Evolutionary conservation across 1,284 basidiomycete species (phyloP), one percentile per base, ranked within the genome.

Genomic region (Ganoderma leucocontextum): DNA sequence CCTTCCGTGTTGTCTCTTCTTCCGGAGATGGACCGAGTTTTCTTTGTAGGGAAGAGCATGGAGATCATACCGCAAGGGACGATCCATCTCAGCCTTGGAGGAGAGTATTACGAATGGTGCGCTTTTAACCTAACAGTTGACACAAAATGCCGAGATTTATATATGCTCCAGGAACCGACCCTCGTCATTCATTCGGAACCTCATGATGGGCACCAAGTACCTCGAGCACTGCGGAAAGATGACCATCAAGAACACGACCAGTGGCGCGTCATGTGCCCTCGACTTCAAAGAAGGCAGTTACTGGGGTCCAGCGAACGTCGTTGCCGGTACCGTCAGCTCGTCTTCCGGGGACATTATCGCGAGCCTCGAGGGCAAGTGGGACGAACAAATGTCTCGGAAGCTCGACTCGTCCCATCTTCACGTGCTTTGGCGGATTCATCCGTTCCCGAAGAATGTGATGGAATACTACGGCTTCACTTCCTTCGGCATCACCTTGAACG

Each of bases 201-300:
- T 97, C 67, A 91, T 96, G 88, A 91, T 95, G 79, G 95, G 95
- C 29, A 92, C 92, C 22, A 96, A 96, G 76, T 97, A 96, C 78
- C 85, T 97, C 44, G 95, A 96, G 79, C 90, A 95, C 78, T 83
- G 87, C 69, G 89, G 95, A 70, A 86, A 90, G 78, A 87, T 95
- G 87, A 86, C 84, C 25, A 89, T 97, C 59, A 86, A 87, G 71
- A 94, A 94, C 73, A 82, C 79, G 2, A 81, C 81, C 25, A 86
- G 85, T 19, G 83, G 86, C 13, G 81, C 82, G 35, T 86, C 84
- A 38, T 95, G 92, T 73, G 82, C 88, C 15, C 78, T 96, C 25
- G 91, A 94, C 59, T 96, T 96, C 84, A 95, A 95, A 76, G 93
- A 93, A 76, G 89, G 88, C 58, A 91, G 92, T 17, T 95, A 94